phyloP scores from a whole-genome alignment of 2,329 filamentous ascomycete species.

The Sporothrix brunneoviolacea region DNA sequence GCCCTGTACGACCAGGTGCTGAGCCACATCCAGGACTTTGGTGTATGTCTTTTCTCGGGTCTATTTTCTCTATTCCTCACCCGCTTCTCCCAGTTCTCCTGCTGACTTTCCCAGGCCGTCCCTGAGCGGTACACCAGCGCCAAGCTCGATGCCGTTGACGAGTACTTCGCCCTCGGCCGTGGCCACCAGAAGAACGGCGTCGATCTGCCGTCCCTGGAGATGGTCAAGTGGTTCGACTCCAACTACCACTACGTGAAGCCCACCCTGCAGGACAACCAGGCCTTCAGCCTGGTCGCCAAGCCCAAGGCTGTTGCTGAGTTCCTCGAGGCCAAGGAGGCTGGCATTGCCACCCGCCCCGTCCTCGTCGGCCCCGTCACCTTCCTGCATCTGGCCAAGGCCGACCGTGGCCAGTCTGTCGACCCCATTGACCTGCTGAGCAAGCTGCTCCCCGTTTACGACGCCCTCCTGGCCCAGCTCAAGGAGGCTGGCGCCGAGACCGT shows the following conservation, averaged over 20 bases:
- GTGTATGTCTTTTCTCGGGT: conserved; percentile 55
- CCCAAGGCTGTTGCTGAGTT: conserved; percentile 95
- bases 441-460: conserved; percentile 88
- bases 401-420: conserved; percentile 86
- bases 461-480: conserved; percentile 91
- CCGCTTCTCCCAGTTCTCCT: not conserved
- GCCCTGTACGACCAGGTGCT: conserved; percentile 97
- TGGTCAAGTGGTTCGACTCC: conserved; percentile 99
- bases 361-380: conserved; percentile 94
- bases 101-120: conserved; percentile 54
- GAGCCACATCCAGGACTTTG: conserved; percentile 96
- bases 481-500: conserved; percentile 91
- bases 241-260: conserved; percentile 99
- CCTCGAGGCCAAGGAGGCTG: conserved; percentile 95
- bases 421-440: conserved; percentile 92
- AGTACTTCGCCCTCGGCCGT: conserved; percentile 99
- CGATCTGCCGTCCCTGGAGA: conserved; percentile 91
- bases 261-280: conserved; percentile 93
- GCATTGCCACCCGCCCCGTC: conserved; percentile 87
- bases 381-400: conserved; percentile 95
- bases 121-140: conserved; percentile 91
- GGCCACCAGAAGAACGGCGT: conserved; percentile 92
- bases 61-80: no score
- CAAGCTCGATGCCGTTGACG: conserved; percentile 80
- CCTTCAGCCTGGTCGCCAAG: conserved; percentile 78